Evolutionary conservation across 2,329 filamentous ascomycete genomes (phyloP), one percentile per base, ranked within the genome.

Genomic region (Sporothrix protearum): DNA sequence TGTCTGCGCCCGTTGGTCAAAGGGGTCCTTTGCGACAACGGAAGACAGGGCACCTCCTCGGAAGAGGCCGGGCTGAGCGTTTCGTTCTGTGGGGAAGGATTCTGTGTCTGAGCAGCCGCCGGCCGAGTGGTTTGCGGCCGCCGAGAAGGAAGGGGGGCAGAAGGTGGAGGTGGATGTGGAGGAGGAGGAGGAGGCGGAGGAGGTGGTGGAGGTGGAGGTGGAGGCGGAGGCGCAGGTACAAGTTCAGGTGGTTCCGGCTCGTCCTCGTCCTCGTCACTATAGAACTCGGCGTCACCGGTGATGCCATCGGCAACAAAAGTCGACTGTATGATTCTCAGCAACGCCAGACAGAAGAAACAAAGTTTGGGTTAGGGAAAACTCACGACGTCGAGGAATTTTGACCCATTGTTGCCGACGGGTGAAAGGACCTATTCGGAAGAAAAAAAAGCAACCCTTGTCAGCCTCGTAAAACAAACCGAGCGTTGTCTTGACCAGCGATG

Each of bases 341-440:
- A 16, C 30, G n/a, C 53, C 25, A 16, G 30, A 30, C 14, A 4
- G 3, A 10, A 55, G 53, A 30, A 47, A 47, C 45, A 22, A 51
- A n/a, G 14, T 16, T 22, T 10, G 39, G 36, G 12, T 14, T 14
- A 42, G 22, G n/a, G 6, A 28, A 19, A 3, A 68, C 70, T 74
- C 73, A 78, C 77, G 57, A 12, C 76, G 73, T 68, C 72, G 76
- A 16, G 79, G 79, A 1, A 75, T 77, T 67, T 75, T 77, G 69
- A 80, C 75, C 80, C 80, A 81, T 74, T 75, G 78, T 73, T 80
- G 79, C 14, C 74, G 76, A 39, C 74, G 76, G 39, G 74, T 70
- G 67, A 78, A 80, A 6, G 76, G 72, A 47, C 77, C 79, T 77
- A 22, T 22, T 22, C 7, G 3, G n/a, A 28, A 22, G 19, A 49